Base-by-base conservation (phyloP, 345 rosid species). In the Syzygium oleosum region DNA sequence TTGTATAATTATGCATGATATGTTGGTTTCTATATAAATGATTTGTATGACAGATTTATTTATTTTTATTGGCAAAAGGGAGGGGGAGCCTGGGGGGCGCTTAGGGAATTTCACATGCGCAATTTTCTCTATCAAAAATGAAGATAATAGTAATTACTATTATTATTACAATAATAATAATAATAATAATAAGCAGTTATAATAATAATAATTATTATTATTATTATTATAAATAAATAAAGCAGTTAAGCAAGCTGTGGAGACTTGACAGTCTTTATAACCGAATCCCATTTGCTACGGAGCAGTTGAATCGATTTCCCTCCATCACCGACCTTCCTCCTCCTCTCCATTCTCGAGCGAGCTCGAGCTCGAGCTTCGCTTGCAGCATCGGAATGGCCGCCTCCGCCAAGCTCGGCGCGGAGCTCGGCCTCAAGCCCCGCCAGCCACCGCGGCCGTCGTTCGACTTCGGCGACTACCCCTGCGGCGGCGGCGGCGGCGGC, bases 371-470 rank as follows among this genome's bases (percentile, higher is more conserved):
- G 83, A 51, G 85, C 56, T 84, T 51, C 15, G 55, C 31, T 84
- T 73, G 49, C 83, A 41, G 83, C 10, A 73, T 2, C 83, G 49
- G 49, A 46, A 90, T 91, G 94, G 91, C 83, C 84, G 91, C 51
- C 25, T 54, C 88, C 51, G 5, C 85, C 29, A 63, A 86, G 90
- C 53, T 49, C 85, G 90, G 90, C 10, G 68, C 88, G 19, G 88
- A 88, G 46, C 85, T 89, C 85, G 90, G 88, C 29, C 86, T 90
- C 90, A 89, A 91, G 56, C 88, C 90, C 31, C 86, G 55, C 43
- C 79, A 7, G 21, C 63, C 84, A n/a, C 51, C 87, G 27, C 8
- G 86, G 15, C 41, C 65, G 51, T 84, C 88, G 53, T 84, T 88
- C 38, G 94, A 87, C 41, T 59, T 46, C 85, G 54, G 88, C 29